Base-by-base conservation (phyloP, 2,329 filamentous ascomycete species). In the Mollisia scopiformis region DNA sequence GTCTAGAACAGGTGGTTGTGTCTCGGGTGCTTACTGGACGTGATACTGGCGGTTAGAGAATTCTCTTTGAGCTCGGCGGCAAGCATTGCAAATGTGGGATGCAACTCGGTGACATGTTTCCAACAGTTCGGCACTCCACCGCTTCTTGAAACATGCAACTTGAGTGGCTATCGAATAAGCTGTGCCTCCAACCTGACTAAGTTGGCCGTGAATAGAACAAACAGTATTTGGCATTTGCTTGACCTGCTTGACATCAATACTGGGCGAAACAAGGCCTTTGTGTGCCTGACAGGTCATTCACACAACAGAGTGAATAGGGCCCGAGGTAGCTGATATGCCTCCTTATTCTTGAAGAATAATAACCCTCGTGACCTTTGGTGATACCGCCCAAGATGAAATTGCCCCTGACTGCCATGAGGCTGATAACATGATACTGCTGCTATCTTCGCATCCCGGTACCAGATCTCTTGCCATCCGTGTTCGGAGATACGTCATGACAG, bases 371-470 rank as follows among this genome's bases (percentile, higher is more conserved):
- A 47, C 43, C 23, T 13, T 27, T 19, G 19, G 23, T 16, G 11
- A 14, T 3, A 28, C 43, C 6, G n/a, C 28, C 21, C 43, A n/a
- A n/a, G n/a, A n/a, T 13, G 6, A 5, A 43, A 27, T 27, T 47
- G 41, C 43, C 43, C 43, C 43, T 47, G 43, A 47, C 43, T 47
- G 25, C 43, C 25, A 27, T 47, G 43, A 47, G 43, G 43, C 43
- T 47, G 43, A 47, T 47, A 47, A 47, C 43, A 27, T 47, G 43
- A 28, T 47, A 47, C 43, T 47, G 43, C 43, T 47, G 43, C 43
- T 47, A 47, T 47, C 43, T 47, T 27, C 10, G 43, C 16, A 47
- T 47, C 43, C 43, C 25, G 23, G 43, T 13, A 47, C 43, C 43
- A 47, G 43, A 47, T 47, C 43, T 23, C 23, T 43, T 47, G 43